phyloP scores from a whole-genome alignment of 495 filamentous ascomycete species.

The Penicillium turbatum region DNA sequence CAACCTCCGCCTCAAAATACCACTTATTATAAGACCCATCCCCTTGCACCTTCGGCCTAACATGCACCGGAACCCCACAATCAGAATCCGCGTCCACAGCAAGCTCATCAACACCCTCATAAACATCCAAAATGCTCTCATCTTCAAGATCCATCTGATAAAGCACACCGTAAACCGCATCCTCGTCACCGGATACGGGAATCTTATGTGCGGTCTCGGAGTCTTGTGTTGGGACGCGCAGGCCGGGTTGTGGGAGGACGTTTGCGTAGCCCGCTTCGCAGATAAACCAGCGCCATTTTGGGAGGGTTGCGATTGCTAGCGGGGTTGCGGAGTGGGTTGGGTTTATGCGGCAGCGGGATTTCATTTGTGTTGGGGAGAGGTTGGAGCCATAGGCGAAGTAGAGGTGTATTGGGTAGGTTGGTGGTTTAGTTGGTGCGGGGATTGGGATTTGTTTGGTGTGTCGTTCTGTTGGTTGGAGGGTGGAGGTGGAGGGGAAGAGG shows the following conservation, averaged over 20 bases:
- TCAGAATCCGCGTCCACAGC: slow-evolving; percentile 8
- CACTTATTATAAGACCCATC: slow-evolving; percentile 38
- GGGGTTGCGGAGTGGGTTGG: slow-evolving; percentile 48
- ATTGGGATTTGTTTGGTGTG: slow-evolving; percentile 7
- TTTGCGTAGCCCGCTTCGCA: slow-evolving; percentile 68
- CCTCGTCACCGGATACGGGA: slow-evolving; percentile 21
- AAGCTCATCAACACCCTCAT: slow-evolving; percentile 38
- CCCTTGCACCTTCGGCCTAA: slow-evolving; percentile 43
- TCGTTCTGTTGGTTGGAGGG: slow-evolving; percentile 1
- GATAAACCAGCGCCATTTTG: slow-evolving; percentile 61
- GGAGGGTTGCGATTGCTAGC: slow-evolving; percentile 43
- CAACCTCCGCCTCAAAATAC: slow-evolving; percentile 33
- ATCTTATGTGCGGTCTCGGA: slow-evolving; percentile 15
- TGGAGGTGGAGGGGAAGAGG: not conserved
- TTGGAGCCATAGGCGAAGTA: slow-evolving; percentile 78
- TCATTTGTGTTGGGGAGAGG: slow-evolving; percentile 65
- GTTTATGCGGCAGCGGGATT: slow-evolving; percentile 52
- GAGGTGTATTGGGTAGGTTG: slow-evolving; percentile 26
- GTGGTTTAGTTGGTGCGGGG: not conserved
- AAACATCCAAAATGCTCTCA: slow-evolving; percentile 38
- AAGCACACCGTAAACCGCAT: slow-evolving; percentile 55
- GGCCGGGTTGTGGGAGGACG: slow-evolving; percentile 41
- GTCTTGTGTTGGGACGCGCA: slow-evolving; percentile 26
- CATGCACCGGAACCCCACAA: slow-evolving; percentile 24
- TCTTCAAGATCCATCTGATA: slow-evolving; percentile 48